phyloP scores from a whole-genome alignment of 2,329 filamentous ascomycete genomes.

The Aaosphaeria arxii region DNA sequence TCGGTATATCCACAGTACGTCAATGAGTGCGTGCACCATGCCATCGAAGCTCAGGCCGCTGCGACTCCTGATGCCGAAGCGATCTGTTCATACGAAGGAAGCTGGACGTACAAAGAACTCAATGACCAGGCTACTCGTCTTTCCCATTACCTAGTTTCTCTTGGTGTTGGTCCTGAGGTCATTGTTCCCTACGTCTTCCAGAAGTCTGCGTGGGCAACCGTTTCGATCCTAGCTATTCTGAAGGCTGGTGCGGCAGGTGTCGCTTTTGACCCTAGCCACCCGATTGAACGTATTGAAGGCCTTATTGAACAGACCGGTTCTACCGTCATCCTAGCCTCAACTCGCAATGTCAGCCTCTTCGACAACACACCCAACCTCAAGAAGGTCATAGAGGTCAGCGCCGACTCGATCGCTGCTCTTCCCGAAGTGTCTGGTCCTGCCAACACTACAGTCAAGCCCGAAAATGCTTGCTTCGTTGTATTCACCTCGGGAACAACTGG shows the following conservation, averaged over 20 bases:
- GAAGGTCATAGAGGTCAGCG: neutral
- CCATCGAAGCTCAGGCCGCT: neutral
- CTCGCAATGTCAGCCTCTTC: constrained; percentile 3
- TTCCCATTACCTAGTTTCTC: constrained; percentile 3
- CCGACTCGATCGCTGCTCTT: neutral
- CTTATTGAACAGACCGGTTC: constrained; percentile 32
- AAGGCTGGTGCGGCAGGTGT: constrained; percentile 38
- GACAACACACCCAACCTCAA: constrained; percentile 2
- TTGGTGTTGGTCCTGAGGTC: constrained; percentile 7
- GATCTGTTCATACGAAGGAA: constrained; percentile 7
- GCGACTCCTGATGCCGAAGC: constrained; percentile 3
- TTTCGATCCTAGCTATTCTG: constrained; percentile 41
- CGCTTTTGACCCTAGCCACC: constrained; percentile 34
- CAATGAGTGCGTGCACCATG: constrained; percentile 9
- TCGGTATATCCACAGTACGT: constrained; percentile 7
- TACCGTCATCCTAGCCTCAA: constrained; percentile 3
- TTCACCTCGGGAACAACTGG: constrained; percentile 15
- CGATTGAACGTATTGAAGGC: constrained; percentile 24
- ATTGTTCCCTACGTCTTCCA: constrained; percentile 20
- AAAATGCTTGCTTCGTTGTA: constrained; percentile 1
- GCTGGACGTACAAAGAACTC: constrained; percentile 14
- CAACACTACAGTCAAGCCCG: constrained; percentile 18
- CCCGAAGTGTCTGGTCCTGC: neutral
- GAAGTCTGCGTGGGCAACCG: constrained; percentile 17
- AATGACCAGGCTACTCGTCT: constrained; percentile 7